Evolutionary conservation across 129 eudicot genomes (phyloP).

Genomic region (Lactuca sativa): DNA sequence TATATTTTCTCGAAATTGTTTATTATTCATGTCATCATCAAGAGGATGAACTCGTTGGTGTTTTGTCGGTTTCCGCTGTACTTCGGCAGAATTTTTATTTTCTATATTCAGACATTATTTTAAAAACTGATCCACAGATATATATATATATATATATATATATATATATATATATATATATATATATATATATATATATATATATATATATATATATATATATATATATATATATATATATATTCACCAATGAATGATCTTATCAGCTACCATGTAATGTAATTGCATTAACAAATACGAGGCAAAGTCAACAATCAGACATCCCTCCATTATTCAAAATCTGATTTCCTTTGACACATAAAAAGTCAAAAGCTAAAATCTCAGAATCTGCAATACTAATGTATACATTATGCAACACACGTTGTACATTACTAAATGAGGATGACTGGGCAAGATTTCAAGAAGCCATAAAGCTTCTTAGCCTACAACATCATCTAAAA

Average conservation of each 20-base stretch:
- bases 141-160: no score
- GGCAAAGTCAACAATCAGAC: slow-evolving; percentile 30
- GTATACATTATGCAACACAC: slow-evolving; percentile 11
- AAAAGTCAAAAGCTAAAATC: slow-evolving; percentile 17
- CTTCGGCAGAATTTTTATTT: neutral
- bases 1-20: neutral
- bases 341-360: slow-evolving; percentile 19
- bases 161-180: no score
- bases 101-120: neutral
- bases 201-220: no score
- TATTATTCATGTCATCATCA: slow-evolving; percentile 16
- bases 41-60: neutral
- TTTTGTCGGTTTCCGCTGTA: slow-evolving; percentile 5
- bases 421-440: slow-evolving; percentile 14
- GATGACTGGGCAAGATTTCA: neutral
- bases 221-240: no score
- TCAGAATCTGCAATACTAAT: slow-evolving; percentile 3
- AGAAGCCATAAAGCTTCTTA: neutral
- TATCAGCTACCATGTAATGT: slow-evolving; percentile 12
- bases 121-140: no score
- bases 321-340: slow-evolving; percentile 23
- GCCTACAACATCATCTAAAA: slow-evolving; percentile 21
- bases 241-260: slow-evolving; percentile 15
- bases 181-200: neutral
- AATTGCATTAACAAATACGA: slow-evolving; percentile 3